Percentiles rank a stretch among this genome's conserved stretches.
These are phyloP conservation scores for Saccharomycopsis oosterbeekiorum DNA, from an alignment of 805 yeast species.

Conservation along the genomic window DNA sequence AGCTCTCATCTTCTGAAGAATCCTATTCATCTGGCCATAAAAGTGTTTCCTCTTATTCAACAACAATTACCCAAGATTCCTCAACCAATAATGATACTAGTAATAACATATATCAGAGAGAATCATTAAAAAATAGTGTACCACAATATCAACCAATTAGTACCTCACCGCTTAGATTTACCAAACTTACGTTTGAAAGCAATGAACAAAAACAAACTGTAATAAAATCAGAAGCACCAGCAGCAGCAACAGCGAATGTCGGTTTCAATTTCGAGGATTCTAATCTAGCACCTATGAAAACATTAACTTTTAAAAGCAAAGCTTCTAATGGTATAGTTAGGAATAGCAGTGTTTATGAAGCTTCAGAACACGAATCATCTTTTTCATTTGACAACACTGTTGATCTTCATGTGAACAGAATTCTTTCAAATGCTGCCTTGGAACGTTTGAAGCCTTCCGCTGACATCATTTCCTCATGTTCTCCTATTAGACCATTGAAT, in stretches of 20 bases:
- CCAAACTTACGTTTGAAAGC: neutral
- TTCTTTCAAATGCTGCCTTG: neutral
- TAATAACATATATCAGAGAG: neutral
- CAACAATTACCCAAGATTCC: neutral
- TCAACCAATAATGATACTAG: neutral
- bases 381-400: neutral
- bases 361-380: neutral
- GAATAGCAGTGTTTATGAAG: neutral
- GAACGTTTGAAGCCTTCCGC: neutral
- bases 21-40: neutral
- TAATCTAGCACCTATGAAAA: neutral
- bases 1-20: neutral
- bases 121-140: neutral
- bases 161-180: neutral
- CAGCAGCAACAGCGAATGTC: neutral
- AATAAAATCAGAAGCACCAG: neutral
- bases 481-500: neutral
- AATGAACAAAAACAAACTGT: neutral
- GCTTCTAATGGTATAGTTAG: neutral
- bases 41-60: neutral
- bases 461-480: neutral
- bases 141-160: neutral
- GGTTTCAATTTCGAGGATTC: neutral
- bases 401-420: neutral
- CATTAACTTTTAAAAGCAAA: neutral